Evolutionary conservation across 2,329 filamentous ascomycete species (phyloP).

Genomic region (Curvularia verruculosa): DNA sequence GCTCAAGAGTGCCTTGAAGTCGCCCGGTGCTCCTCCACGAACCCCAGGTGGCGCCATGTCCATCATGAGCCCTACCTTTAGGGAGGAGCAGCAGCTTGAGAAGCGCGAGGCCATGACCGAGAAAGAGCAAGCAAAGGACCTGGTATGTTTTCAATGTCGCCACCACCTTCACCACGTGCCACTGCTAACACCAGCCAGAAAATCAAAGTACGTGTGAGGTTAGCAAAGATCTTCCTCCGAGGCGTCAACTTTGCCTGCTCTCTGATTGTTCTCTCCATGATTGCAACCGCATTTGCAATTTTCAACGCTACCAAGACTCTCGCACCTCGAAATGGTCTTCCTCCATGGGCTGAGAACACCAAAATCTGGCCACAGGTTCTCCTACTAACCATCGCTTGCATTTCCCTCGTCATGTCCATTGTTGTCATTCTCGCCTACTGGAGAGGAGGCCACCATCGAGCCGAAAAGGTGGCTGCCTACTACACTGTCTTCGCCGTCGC

Average conservation of each 20-base stretch:
- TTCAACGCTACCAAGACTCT: slow-evolving; percentile 86
- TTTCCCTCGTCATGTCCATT: slow-evolving; percentile 81
- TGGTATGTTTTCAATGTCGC: slow-evolving; percentile 67
- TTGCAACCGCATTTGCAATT: slow-evolving; percentile 85
- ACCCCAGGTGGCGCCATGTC: slow-evolving; percentile 61
- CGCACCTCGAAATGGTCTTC: slow-evolving; percentile 77
- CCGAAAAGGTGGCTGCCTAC: slow-evolving; percentile 92
- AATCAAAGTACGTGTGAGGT: slow-evolving; percentile 86
- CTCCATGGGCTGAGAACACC: slow-evolving; percentile 81
- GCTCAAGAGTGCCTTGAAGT: slow-evolving; percentile 88
- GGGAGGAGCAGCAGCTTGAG: slow-evolving; percentile 84
- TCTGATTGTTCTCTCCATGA: slow-evolving; percentile 89
- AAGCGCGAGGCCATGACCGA: slow-evolving; percentile 82
- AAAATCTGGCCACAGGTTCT: slow-evolving; percentile 88
- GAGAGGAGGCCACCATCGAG: slow-evolving; percentile 83
- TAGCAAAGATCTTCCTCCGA: slow-evolving; percentile 94
- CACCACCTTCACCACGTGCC: neutral
- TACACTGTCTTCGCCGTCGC: slow-evolving; percentile 92
- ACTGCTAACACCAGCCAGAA: slow-evolving; percentile 65
- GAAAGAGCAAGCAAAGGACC: slow-evolving; percentile 82
- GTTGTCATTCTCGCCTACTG: slow-evolving; percentile 85
- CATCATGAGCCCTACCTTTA: slow-evolving; percentile 89
- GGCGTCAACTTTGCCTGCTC: slow-evolving; percentile 97
- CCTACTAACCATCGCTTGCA: slow-evolving; percentile 75
- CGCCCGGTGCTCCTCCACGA: slow-evolving; percentile 76